Evolutionary conservation across 768 basidiomycete species (phyloP), one percentile per base, ranked within the genome.

Genomic region (Lentinula aciculospora): DNA sequence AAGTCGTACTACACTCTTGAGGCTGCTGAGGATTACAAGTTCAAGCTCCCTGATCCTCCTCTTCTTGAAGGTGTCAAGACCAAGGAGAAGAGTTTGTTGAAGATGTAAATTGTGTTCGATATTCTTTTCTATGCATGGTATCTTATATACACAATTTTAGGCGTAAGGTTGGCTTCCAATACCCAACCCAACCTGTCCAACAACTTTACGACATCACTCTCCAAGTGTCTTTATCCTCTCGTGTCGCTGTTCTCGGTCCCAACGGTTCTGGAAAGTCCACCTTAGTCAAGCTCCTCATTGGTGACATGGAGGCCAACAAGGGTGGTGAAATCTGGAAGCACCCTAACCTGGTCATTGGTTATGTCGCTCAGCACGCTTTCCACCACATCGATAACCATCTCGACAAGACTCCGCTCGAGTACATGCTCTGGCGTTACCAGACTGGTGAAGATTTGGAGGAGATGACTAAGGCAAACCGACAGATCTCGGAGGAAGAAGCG

Each of bases 391-490:
- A 98, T 72, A 78, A 93, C 73, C 95, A 98, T 71, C 91, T 98
- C 70, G 95, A 98, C 83, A 96, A 94, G 83, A 98, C 95, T 13
- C 92, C 95, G 50, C 87, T 98, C 66, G 95, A 98, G 78, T 98
- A 98, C 83, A 94, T 98, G 92, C 79, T 98, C 64, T 98, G 95
- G 95, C 94, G 95, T 77, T 98, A 97, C 86, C 95, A 98, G 83
- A 98, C 95, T 59, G 95, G 95, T 73, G 95, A 98, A 74, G 95
- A 98, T 81, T 75, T 97, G 71, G 95, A 98, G 77, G 95, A 97
- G 79, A 83, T 98, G 85, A 76, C 76, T 76, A 98, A 97, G 84
- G 94, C 92, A 58, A 86, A 74, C 72, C 89, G 93, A 63, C 80
- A 87, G 74, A 91, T 98, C 72, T 78, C 82, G 61, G 92, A 88